Percentiles rank a stretch among this genome's conserved stretches.
These are phyloP conservation scores for Penicillium angulare DNA, from an alignment of 495 filamentous ascomycete species.

Conservation along the genomic window DNA sequence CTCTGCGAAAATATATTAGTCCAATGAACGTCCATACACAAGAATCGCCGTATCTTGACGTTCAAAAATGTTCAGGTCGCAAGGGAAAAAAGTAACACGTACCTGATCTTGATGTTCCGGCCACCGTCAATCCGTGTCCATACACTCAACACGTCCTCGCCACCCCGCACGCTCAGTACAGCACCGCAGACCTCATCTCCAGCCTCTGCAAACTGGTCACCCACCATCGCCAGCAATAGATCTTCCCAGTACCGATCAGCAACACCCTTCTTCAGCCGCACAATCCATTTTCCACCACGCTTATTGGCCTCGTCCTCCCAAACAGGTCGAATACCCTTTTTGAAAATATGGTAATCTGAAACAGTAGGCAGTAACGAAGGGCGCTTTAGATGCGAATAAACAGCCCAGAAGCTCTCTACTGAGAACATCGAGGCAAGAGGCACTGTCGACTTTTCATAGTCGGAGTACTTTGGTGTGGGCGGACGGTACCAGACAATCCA, in stretches of 20 bases:
- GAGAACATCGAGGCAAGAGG: slow-evolving; percentile 78
- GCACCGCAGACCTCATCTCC: slow-evolving; percentile 92
- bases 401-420: slow-evolving; percentile 88
- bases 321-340: slow-evolving; percentile 92
- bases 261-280: slow-evolving; percentile 93
- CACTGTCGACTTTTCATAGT: slow-evolving; percentile 96
- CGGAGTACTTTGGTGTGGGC: slow-evolving; percentile 92
- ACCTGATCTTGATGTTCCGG: slow-evolving; percentile 96
- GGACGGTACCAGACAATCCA: slow-evolving; percentile 98
- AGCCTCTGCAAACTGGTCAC: slow-evolving; percentile 93
- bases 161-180: slow-evolving; percentile 89
- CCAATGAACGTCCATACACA: background rate
- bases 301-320: slow-evolving; percentile 99
- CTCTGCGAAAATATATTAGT: slow-evolving; percentile 48
- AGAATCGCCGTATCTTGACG: background rate
- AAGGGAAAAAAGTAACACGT: too few species aligned
- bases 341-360: slow-evolving; percentile 97
- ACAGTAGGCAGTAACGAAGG: slow-evolving; percentile 86
- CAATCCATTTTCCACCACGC: slow-evolving; percentile 94
- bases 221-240: slow-evolving; percentile 83
- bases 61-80: too few species aligned
- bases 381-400: slow-evolving; percentile 86
- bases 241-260: slow-evolving; percentile 98
- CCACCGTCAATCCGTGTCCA: slow-evolving; percentile 93
- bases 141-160: slow-evolving; percentile 95